Evolutionary conservation across 176 grass and related monocot genomes (phyloP).

Genomic region (Carex kokanica): DNA sequence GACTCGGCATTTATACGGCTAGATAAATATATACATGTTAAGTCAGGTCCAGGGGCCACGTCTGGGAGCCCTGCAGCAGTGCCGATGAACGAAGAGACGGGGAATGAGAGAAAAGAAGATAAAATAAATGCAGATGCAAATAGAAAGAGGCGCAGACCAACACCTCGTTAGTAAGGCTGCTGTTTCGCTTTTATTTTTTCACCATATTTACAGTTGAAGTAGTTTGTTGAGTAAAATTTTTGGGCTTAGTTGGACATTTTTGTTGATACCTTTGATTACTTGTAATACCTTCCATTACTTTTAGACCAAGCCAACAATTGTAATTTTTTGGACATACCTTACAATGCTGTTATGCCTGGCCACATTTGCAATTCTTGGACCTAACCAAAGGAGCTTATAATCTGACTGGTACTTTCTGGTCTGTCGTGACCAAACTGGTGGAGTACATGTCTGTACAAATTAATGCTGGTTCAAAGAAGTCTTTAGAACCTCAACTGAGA

Average conservation of each 20-base stretch:
- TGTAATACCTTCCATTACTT: not conserved
- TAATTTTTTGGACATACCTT: not conserved
- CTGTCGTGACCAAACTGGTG: not conserved
- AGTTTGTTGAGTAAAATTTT: not conserved
- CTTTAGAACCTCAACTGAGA: no score
- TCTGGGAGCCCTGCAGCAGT: not conserved
- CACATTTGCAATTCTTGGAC: not conserved
- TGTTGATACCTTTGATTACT: not conserved
- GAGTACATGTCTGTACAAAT: not conserved
- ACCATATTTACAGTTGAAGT: not conserved
- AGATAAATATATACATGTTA: constrained; percentile 15
- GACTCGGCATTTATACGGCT: not conserved
- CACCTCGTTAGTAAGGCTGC: constrained; percentile 25
- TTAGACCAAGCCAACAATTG: not conserved
- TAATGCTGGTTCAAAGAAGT: not conserved
- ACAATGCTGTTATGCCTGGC: not conserved
- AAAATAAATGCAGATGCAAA: not conserved
- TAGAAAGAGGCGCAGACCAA: not conserved
- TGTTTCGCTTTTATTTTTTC: not conserved
- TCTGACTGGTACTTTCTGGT: not conserved
- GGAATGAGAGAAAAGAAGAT: constrained; percentile 16
- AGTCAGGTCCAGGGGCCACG: not conserved
- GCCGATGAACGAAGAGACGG: not conserved
- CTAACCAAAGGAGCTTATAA: not conserved
- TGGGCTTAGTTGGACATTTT: not conserved